Percentiles rank a stretch among this genome's conserved stretches.
phyloP scores from a whole-genome alignment of 1,284 basidiomycete species.

The Exobasidium rhododendri region DNA sequence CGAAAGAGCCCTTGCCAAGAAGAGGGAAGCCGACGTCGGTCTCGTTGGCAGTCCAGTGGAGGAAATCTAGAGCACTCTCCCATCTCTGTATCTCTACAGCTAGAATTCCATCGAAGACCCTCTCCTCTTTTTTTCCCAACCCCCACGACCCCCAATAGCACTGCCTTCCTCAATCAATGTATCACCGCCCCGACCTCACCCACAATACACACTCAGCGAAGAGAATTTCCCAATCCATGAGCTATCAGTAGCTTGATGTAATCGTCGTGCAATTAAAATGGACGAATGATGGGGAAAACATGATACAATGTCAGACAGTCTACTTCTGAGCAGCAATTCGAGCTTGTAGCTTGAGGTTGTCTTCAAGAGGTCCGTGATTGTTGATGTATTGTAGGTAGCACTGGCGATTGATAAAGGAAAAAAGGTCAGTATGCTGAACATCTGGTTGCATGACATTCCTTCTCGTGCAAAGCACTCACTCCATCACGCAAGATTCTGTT shows the following conservation, averaged over 20 bases:
- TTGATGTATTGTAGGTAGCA: slow-evolving; percentile 54
- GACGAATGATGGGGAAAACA: neutral
- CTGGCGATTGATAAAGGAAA: neutral
- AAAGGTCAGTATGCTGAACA: slow-evolving; percentile 13
- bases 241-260: too few species aligned
- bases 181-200: too few species aligned
- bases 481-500: slow-evolving; percentile 53
- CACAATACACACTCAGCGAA: too few species aligned
- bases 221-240: too few species aligned
- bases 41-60: slow-evolving; percentile 13
- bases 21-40: slow-evolving; percentile 17
- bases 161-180: too few species aligned
- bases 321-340: slow-evolving; percentile 52
- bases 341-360: slow-evolving; percentile 52
- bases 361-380: slow-evolving; percentile 49
- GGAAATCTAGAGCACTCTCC: too few species aligned
- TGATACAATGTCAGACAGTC: slow-evolving; percentile 6
- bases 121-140: too few species aligned
- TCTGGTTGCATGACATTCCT: neutral
- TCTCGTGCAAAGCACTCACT: neutral
- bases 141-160: too few species aligned
- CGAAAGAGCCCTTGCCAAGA: slow-evolving; percentile 6
- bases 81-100: too few species aligned
- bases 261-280: too few species aligned
- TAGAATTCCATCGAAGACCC: too few species aligned